Evolutionary conservation across 2,329 filamentous ascomycete species (phyloP).

Genomic region (Xylaria sp.): DNA sequence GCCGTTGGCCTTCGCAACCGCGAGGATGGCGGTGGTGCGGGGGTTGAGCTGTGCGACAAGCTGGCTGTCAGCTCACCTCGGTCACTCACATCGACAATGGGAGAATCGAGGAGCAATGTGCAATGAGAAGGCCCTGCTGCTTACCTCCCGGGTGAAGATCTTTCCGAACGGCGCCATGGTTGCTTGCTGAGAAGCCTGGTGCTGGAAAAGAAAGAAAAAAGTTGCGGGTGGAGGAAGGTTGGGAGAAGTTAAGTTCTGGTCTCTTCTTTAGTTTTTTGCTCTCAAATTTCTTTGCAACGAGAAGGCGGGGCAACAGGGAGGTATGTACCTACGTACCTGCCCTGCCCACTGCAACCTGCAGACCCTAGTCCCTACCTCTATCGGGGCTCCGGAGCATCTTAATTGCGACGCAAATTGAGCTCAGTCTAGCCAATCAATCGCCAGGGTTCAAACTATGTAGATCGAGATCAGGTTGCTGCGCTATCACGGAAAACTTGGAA

Average conservation of each 20-base stretch:
- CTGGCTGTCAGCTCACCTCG: slow-evolving; percentile 43
- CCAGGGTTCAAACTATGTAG: slow-evolving; percentile 18
- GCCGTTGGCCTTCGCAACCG: slow-evolving; percentile 97
- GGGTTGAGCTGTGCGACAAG: slow-evolving; percentile 76
- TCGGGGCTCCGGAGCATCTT: slow-evolving; percentile 45
- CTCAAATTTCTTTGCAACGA: slow-evolving; percentile 34
- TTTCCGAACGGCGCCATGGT: slow-evolving; percentile 92
- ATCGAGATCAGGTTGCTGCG: slow-evolving; percentile 5
- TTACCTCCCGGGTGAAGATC: slow-evolving; percentile 88
- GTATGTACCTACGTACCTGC: slow-evolving; percentile 31
- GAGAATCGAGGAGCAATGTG: slow-evolving; percentile 24
- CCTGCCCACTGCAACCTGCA: slow-evolving; percentile 3
- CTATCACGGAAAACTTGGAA: slow-evolving; percentile 31
- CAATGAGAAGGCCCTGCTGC: slow-evolving; percentile 38
- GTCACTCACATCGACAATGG: slow-evolving; percentile 31
- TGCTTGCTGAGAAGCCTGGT: slow-evolving; percentile 43
- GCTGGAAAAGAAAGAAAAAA: slow-evolving; percentile 28
- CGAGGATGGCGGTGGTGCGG: slow-evolving; percentile 88
- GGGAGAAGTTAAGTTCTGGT: slow-evolving; percentile 32
- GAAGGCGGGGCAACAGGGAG: slow-evolving; percentile 47
- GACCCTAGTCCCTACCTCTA: background rate
- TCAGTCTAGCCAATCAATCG: background rate
- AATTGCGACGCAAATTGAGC: slow-evolving; percentile 40
- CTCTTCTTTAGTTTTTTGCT: slow-evolving; percentile 41
- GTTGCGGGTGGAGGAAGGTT: slow-evolving; percentile 26